Evolutionary conservation across 2,329 filamentous ascomycete genomes (phyloP), one percentile per base, ranked within the genome.

Genomic region (Aureobasidium lini): DNA sequence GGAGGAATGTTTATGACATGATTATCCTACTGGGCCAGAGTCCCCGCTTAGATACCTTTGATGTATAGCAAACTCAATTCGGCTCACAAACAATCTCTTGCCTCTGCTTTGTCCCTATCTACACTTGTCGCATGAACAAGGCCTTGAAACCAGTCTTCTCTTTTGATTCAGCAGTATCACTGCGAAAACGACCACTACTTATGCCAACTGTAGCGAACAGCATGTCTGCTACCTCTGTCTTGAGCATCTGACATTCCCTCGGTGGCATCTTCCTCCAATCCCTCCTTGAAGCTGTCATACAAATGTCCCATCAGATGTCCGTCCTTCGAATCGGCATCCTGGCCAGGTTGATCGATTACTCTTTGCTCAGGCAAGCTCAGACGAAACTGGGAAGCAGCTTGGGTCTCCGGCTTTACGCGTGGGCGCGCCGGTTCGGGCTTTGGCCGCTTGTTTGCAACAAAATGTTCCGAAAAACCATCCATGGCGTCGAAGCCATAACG

Each of bases 1-100:
- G 15, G 54, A 47, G 54, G 54, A 57, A 57, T 57, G 54, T 47
- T 57, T 47, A 57, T 40, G 54, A 57, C 54, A 40, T 57, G 54
- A 57, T 46, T 46, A 13, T 46, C 40, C 16, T n/a, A 13, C 16
- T 18, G 50, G 37, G n/a, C 18, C n/a, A n/a, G 15, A 18, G 7
- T 16, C 18, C 28, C 37, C 23, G n/a, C 29, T n/a, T 37, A 57
- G 42, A 57, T 57, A 57, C 42, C 31, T 46, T 44, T 43, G 42
- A 57, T 57, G 40, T 57, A 13, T 47, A 48, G 4, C 43, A 47
- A 57, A 47, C 47, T 18, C 43, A 32, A 23, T 56, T 46, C 52
- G 13, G 11, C 10, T 16, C 15, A 16, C 32, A 9, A 37, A 8
- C 15, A 9, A 18, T n/a, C 15, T n/a, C 15, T 31, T 47, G 11